A percentile compares a stretch with the other conserved stretches of the same genome.
Conservation (phyloP, 2,329 filamentous ascomycete species). For the Metarhizium anisopliae region DNA sequence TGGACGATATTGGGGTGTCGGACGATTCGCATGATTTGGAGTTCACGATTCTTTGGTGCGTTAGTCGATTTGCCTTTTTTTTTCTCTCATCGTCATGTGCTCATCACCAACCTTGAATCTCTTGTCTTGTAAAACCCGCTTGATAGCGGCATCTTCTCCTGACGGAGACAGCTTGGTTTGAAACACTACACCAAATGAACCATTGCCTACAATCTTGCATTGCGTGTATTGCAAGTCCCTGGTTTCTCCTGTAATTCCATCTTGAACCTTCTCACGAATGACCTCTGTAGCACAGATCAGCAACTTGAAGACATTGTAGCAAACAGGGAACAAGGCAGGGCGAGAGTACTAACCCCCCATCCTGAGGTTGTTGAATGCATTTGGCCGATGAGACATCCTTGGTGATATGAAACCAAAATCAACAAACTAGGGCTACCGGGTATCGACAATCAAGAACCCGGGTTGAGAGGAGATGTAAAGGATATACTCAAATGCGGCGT, state of each 20-base stretch:
- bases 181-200: conserved; percentile 97
- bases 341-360: conserved; percentile 77
- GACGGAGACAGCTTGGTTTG: conserved; percentile 98
- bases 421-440: conserved; percentile 17
- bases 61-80: conserved; percentile 4
- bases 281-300: conserved; percentile 57
- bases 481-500: conserved; percentile 17
- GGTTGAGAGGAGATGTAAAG: conserved; percentile 18
- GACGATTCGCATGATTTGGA: conserved; percentile 99
- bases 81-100: neutral
- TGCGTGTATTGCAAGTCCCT: conserved; percentile 97
- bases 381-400: conserved; percentile 81
- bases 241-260: conserved; percentile 93
- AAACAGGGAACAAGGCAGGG: conserved; percentile 1
- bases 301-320: conserved; percentile 7
- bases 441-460: conserved; percentile 13
- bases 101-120: conserved; percentile 75
- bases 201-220: conserved; percentile 99
- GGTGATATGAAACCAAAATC: conserved; percentile 16
- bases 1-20: conserved; percentile 98
- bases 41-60: conserved; percentile 79
- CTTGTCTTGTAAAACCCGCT: conserved; percentile 97
- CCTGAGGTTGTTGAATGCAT: conserved; percentile 77
- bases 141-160: conserved; percentile 97
- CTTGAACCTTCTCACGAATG: conserved; percentile 97